A percentile compares a stretch with the other conserved stretches of the same genome.
phyloP scores from a whole-genome alignment of 2,329 filamentous ascomycete genomes.

The Colletotrichum siamense region DNA sequence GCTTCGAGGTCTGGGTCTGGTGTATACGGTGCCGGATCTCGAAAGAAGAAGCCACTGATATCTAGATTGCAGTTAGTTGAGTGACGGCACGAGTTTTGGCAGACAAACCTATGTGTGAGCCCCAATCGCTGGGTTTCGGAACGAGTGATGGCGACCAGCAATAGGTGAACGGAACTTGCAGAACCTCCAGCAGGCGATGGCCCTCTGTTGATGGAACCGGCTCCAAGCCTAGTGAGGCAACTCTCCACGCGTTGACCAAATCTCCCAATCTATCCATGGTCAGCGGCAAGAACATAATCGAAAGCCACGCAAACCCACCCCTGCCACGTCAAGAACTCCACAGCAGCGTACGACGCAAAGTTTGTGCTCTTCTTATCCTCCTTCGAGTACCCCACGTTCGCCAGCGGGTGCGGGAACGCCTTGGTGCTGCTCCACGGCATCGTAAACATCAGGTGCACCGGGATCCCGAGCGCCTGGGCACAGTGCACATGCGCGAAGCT shows the following conservation, averaged over 20 bases:
- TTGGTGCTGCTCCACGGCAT: slow-evolving; percentile 81
- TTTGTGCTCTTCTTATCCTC: slow-evolving; percentile 64
- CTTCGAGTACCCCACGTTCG: slow-evolving; percentile 65
- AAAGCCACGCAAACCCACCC: slow-evolving; percentile 40
- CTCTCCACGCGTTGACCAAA: slow-evolving; percentile 84
- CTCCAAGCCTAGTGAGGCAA: slow-evolving; percentile 69
- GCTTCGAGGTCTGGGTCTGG: slow-evolving; percentile 57
- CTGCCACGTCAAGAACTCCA: slow-evolving; percentile 81
- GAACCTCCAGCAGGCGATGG: slow-evolving; percentile 70
- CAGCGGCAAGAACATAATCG: not conserved
- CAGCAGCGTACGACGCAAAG: slow-evolving; percentile 72
- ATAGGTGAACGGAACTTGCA: slow-evolving; percentile 77
- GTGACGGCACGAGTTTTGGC: slow-evolving; percentile 29
- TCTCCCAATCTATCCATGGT: slow-evolving; percentile 60
- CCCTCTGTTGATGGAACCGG: slow-evolving; percentile 74
- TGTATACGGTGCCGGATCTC: slow-evolving; percentile 59
- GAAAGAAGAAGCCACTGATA: slow-evolving; percentile 71
- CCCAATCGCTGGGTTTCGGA: slow-evolving; percentile 71
- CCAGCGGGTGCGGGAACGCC: slow-evolving; percentile 75
- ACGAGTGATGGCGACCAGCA: slow-evolving; percentile 76
- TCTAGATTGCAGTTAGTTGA: slow-evolving; percentile 17
- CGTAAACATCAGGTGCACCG: slow-evolving; percentile 55
- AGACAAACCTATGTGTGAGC: slow-evolving; percentile 58
- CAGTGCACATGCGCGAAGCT: slow-evolving; percentile 54
- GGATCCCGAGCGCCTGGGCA: slow-evolving; percentile 48